Conservation (phyloP, 2,329 filamentous ascomycete genomes). For the Diplodia intermedia region DNA sequence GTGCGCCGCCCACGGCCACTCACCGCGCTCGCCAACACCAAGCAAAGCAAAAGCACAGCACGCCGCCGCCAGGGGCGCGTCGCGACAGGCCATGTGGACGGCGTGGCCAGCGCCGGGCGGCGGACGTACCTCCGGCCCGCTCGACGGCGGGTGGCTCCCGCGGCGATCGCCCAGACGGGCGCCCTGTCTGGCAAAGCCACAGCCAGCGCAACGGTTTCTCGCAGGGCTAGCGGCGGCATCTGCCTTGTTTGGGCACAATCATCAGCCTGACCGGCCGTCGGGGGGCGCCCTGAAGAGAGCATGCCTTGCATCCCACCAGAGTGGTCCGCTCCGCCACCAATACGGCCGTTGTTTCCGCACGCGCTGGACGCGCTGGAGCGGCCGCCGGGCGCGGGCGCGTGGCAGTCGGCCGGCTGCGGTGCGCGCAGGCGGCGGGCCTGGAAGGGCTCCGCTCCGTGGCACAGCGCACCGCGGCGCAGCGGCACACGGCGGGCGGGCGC, state of each 20-base stretch:
- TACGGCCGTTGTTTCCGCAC: neutral
- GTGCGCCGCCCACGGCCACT: constrained; percentile 1
- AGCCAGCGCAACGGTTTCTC: constrained; percentile 15
- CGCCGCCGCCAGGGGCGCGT: neutral
- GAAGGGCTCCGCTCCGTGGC: neutral
- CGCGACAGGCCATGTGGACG: neutral
- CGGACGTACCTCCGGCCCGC: constrained; percentile 14
- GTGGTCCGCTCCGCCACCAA: constrained; percentile 18
- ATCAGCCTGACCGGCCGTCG: constrained; percentile 15
- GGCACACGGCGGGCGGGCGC: neutral
- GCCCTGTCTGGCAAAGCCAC: neutral
- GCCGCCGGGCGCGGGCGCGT: neutral
- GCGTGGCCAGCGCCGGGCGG: neutral
- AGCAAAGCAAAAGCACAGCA: neutral
- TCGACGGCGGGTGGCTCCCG: neutral
- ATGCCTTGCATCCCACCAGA: neutral
- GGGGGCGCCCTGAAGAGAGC: constrained; percentile 9
- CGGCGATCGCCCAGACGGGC: constrained; percentile 1
- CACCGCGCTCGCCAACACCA: neutral
- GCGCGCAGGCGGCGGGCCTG: no score
- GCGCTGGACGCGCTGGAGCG: constrained; percentile 9
- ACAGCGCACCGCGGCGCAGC: no score
- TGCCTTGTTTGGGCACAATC: neutral
- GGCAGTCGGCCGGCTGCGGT: neutral
- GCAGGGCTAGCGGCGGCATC: constrained; percentile 13